Base-by-base conservation (phyloP, 495 filamentous ascomycete genomes). In the Hypoxylon fragiforme region DNA sequence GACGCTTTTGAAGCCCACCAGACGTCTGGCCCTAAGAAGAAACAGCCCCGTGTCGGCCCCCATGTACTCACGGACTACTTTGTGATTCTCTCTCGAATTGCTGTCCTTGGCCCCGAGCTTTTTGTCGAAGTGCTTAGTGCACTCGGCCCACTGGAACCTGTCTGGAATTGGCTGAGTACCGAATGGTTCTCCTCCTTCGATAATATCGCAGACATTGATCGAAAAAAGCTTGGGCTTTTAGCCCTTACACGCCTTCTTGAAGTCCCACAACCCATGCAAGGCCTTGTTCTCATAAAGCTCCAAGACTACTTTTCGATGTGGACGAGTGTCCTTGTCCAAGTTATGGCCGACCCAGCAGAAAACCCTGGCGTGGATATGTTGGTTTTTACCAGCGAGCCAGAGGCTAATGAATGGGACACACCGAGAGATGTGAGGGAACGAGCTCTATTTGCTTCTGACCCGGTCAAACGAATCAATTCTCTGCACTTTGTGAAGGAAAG, bases 121-220 rank as follows among this genome's bases (percentile, higher is more conserved):
- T 85, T 96, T 54, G 68, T 82, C 9, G 81, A 77, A 16, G 80
- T 86, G 39, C 67, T 89, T 15, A 59, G 64, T 7, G 60, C 64
- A 9, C 62, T 83, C 35, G 54, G 65, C 30, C 58, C 67, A 37
- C 39, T 71, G 13, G 70, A 77, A 2, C 78, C 85, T 28, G 73
- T 79, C 19, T 80, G 78, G 54, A 70, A 85, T 34, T 96, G 91
- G 91, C 75, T 97, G 21, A 70, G 90, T 32, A 75, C 79, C 0
- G 91, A 95, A 68, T 98, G 94, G 94, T 95, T 97, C 72, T 69
- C 72, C 28, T 86, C 92, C 60, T 89, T 95, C 60, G 89, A 94
- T 62, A 86, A 82, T 66, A 90, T 95, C 68, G 84, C 81, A 32
- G 84, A 90, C 67, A 74, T 81, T 3, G 83, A 79, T 24, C 79